phyloP scores from a whole-genome alignment of 1,284 basidiomycete species.

The Filobasidium uniguttulatum region DNA sequence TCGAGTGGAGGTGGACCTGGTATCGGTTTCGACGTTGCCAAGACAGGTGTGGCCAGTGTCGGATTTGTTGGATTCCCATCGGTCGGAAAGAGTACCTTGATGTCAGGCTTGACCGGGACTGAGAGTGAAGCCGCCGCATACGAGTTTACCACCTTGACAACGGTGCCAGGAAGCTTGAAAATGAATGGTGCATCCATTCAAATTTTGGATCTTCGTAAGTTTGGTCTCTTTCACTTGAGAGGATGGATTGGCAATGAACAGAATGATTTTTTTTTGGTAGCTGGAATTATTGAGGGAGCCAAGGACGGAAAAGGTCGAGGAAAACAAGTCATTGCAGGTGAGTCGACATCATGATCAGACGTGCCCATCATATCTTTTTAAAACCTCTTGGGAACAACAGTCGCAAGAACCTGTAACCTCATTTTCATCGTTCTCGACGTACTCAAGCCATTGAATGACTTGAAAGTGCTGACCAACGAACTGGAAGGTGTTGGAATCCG shows the following conservation, averaged over 20 bases:
- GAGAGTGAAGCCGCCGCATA: constrained; percentile 96
- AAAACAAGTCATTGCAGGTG: constrained; percentile 83
- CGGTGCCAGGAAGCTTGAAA: constrained; percentile 80
- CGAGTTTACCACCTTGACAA: constrained; percentile 68
- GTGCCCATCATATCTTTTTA: no score
- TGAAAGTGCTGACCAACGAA: constrained; percentile 78
- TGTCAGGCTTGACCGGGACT: constrained; percentile 49
- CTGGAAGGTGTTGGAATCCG: constrained; percentile 95
- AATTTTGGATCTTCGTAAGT: constrained; percentile 40
- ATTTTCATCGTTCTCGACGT: constrained; percentile 99
- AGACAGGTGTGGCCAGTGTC: constrained; percentile 89
- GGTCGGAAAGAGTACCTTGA: constrained; percentile 61
- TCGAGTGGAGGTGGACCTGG: constrained; percentile 68
- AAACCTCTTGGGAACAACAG: no score
- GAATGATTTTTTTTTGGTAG: constrained; percentile 36
- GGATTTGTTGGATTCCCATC: constrained; percentile 64
- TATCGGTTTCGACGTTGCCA: constrained; percentile 88
- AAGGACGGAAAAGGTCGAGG: constrained; percentile 97
- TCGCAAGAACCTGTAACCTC: constrained; percentile 92
- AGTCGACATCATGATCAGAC: constrained; percentile 20
- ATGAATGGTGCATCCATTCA: constrained; percentile 49
- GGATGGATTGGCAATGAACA: no score
- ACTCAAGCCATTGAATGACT: constrained; percentile 89
- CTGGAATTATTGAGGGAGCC: constrained; percentile 97
- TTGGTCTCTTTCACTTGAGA: background rate